These are phyloP conservation scores for Elsinoe necatrix DNA, from an alignment of 2,329 filamentous ascomycete species.

Conservation along the genomic window DNA sequence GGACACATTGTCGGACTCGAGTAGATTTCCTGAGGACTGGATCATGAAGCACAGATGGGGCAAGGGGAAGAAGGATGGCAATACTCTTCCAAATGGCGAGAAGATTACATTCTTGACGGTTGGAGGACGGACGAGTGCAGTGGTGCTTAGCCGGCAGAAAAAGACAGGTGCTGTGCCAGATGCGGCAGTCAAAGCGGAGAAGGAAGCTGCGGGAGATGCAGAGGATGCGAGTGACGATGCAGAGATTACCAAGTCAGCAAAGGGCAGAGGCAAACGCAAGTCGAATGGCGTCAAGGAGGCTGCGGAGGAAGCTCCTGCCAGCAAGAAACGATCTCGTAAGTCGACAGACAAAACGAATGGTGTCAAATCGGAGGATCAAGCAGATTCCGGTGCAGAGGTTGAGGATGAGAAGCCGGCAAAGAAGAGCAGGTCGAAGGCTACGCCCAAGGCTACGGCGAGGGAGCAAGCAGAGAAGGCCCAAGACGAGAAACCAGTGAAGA, in stretches of 20 bases:
- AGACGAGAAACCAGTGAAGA: not conserved
- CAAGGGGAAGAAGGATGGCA: constrained; percentile 68
- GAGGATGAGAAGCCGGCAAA: not conserved
- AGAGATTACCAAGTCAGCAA: constrained; percentile 14
- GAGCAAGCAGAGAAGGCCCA: not conserved
- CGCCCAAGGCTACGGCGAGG: not conserved
- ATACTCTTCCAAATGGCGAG: constrained; percentile 69
- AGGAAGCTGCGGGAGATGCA: constrained; percentile 3
- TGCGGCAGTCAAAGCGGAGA: constrained; percentile 30
- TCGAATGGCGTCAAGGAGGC: constrained; percentile 11
- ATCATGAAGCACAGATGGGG: constrained; percentile 53
- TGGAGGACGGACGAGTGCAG: constrained; percentile 82
- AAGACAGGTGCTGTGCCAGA: constrained; percentile 58
- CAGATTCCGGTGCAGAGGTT: constrained; percentile 2
- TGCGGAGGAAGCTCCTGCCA: not conserved
- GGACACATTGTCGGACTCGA: constrained; percentile 69
- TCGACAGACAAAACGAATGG: not conserved
- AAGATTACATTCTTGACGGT: constrained; percentile 82
- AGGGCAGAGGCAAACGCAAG: constrained; percentile 15
- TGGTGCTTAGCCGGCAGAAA: constrained; percentile 78
- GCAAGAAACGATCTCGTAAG: constrained; percentile 5
- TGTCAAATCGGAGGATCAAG: not conserved
- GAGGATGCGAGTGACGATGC: not conserved
- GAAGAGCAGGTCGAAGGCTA: not conserved
- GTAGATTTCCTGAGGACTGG: constrained; percentile 79